Conservation (phyloP, 345 rosid species). For the Bretschneidera sinensis region DNA sequence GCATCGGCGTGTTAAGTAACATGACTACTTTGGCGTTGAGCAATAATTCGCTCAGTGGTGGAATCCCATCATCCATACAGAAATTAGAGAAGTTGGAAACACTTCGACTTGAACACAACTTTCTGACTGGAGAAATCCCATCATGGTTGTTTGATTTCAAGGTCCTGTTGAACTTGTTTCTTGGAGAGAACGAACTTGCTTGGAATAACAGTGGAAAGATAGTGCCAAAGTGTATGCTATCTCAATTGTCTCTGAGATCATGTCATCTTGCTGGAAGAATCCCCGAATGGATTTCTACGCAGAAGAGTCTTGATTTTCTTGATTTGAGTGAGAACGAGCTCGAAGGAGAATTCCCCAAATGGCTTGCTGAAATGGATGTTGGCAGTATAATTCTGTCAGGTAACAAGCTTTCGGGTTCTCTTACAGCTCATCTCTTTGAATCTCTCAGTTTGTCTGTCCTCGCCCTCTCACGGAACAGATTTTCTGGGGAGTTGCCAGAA, state of each 20-base stretch:
- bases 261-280: slow-evolving; percentile 35
- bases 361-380: slow-evolving; percentile 32
- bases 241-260: slow-evolving; percentile 31
- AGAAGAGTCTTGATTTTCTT: slow-evolving; percentile 24
- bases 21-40: slow-evolving; percentile 20
- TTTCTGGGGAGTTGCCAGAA: slow-evolving; percentile 36
- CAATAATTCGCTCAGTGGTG: slow-evolving; percentile 27
- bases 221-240: slow-evolving; percentile 23
- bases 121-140: slow-evolving; percentile 33
- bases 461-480: slow-evolving; percentile 35
- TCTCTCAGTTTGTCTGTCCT: slow-evolving; percentile 17
- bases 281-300: slow-evolving; percentile 39
- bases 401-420: slow-evolving; percentile 36
- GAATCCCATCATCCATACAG: slow-evolving; percentile 28
- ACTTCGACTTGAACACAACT: slow-evolving; percentile 27
- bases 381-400: slow-evolving; percentile 29
- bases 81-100: slow-evolving; percentile 27
- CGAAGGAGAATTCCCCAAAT: slow-evolving; percentile 32
- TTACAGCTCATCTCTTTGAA: slow-evolving; percentile 36
- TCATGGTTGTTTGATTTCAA: slow-evolving; percentile 34
- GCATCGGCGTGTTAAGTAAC: slow-evolving; percentile 25
- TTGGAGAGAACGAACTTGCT: slow-evolving; percentile 40
- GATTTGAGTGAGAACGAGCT: slow-evolving; percentile 41
- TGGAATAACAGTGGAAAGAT: slow-evolving; percentile 28
- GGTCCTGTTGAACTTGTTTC: slow-evolving; percentile 22